Base-by-base conservation (phyloP, 345 rosid genomes). In the Tarenaya hassleriana region DNA sequence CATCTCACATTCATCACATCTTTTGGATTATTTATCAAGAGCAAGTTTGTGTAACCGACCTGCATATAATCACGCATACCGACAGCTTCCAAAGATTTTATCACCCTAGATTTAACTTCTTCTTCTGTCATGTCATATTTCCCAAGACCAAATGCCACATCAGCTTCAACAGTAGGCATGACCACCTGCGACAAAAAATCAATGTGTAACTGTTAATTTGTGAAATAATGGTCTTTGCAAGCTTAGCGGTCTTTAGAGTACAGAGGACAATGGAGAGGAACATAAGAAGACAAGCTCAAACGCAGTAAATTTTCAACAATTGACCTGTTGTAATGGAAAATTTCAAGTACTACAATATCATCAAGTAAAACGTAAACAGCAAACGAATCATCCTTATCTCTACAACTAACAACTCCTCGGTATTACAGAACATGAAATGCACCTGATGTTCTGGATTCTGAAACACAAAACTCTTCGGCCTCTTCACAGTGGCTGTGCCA, bases 401-500 rank as follows among this genome's bases (percentile, higher is more conserved):
- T 1, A 24, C n/a, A 16, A 4, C 33, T 8, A 37, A 61, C 7
- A 34, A 31, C 8, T 1, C 16, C 3, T 4, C 29, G 29, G 27
- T 34, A 2, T 35, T 46, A 9, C 15, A 65, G 15, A 64, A 31
- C 20, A 50, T 35, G 29, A 57, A 62, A 43, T 16, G 35, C 66
- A 86, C 96, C 96, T 91, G 98, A 69, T 91, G 92, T 62, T 91
- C 96, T 0, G 92, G 96, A 70, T 91, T 84, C 67, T 82, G 95
- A 78, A 87, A 80, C 10, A 87, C 96, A 67, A 80, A 87, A 64
- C 86, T 84, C 77, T 69, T 77, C 0, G 98, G 96, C 64, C 69
- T 74, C 64, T 63, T 79, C 50, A 84, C 86, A 56, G 54, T 63
- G 40, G 76, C 58, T 24, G 38, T 51, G 43, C 98, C 98, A 6